A percentile compares a stretch with the other conserved stretches of the same genome.
These are phyloP conservation scores for Coniochaeta pulveracea DNA, from an alignment of 2,329 filamentous ascomycete species.

Conservation along the genomic window DNA sequence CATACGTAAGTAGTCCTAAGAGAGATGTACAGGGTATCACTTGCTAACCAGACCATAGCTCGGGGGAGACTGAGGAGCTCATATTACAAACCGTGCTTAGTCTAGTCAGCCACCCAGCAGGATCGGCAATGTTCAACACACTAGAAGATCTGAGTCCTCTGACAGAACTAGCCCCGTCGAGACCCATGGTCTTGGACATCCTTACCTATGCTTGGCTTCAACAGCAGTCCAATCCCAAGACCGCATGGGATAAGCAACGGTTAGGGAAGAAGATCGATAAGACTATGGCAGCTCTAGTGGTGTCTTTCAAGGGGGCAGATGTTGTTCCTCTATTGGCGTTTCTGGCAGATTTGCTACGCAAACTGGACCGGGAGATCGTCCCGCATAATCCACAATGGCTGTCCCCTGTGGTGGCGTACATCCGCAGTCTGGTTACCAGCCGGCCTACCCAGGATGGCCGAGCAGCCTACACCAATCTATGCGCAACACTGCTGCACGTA, in stretches of 20 bases:
- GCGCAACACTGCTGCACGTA: conserved; percentile 43
- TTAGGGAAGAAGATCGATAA: conserved; percentile 30
- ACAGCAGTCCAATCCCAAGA: conserved; percentile 14
- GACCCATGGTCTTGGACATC: conserved; percentile 43
- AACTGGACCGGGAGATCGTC: conserved; percentile 31
- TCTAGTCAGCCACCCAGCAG: conserved; percentile 39
- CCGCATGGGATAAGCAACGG: not conserved
- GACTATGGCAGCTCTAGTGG: conserved; percentile 34
- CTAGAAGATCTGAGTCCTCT: conserved; percentile 42
- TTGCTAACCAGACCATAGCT: conserved; percentile 21
- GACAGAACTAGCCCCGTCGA: conserved; percentile 42
- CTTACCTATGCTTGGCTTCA: conserved; percentile 46
- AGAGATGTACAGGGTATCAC: not conserved
- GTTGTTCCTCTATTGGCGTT: conserved; percentile 48
- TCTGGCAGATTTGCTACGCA: conserved; percentile 38
- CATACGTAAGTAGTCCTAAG: conserved; percentile 31
- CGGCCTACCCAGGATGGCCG: conserved; percentile 43
- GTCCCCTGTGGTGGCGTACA: conserved; percentile 28
- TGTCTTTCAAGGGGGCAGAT: conserved; percentile 47
- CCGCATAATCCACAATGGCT: conserved; percentile 44
- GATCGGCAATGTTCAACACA: conserved; percentile 34
- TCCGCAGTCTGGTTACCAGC: conserved; percentile 41
- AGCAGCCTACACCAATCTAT: conserved; percentile 46
- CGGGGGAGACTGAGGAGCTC: conserved; percentile 36
- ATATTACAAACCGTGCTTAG: conserved; percentile 46